These are phyloP conservation scores for Saccharomycopsis schoenii DNA, from an alignment of 805 yeast species.

Conservation along the genomic window DNA sequence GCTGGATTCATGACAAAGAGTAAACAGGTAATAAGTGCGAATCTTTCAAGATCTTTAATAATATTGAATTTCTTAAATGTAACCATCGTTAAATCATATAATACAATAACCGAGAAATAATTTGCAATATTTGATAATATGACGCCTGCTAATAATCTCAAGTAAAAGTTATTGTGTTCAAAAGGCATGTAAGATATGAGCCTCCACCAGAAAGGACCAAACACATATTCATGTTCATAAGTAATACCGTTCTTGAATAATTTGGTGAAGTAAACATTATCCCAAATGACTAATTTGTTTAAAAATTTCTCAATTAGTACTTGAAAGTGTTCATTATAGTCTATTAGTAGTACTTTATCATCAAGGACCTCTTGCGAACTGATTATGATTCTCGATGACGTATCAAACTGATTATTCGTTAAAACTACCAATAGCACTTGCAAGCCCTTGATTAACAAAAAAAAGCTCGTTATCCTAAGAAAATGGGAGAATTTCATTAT, in stretches of 20 bases:
- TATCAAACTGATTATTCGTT: constrained; percentile 16
- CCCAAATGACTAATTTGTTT: constrained; percentile 69
- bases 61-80: constrained; percentile 22
- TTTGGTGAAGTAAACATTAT: constrained; percentile 64
- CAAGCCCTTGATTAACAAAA: constrained; percentile 9
- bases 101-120: constrained; percentile 34
- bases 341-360: background rate
- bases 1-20: constrained; percentile 62
- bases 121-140: constrained; percentile 45
- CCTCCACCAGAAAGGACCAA: constrained; percentile 69
- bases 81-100: constrained; percentile 40
- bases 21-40: constrained; percentile 31
- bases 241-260: constrained; percentile 38
- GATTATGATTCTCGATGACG: constrained; percentile 15
- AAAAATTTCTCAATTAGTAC: constrained; percentile 24
- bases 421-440: constrained; percentile 4
- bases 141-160: constrained; percentile 38
- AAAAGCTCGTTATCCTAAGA: constrained; percentile 10
- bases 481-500: constrained; percentile 8
- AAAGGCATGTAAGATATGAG: constrained; percentile 26
- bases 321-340: background rate
- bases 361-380: background rate
- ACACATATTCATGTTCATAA: constrained; percentile 91
- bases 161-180: constrained; percentile 29
- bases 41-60: constrained; percentile 14